Evolutionary conservation across 2,329 filamentous ascomycete genomes (phyloP), one percentile per base, ranked within the genome.

Genomic region (Sarocladiaceae sp.): DNA sequence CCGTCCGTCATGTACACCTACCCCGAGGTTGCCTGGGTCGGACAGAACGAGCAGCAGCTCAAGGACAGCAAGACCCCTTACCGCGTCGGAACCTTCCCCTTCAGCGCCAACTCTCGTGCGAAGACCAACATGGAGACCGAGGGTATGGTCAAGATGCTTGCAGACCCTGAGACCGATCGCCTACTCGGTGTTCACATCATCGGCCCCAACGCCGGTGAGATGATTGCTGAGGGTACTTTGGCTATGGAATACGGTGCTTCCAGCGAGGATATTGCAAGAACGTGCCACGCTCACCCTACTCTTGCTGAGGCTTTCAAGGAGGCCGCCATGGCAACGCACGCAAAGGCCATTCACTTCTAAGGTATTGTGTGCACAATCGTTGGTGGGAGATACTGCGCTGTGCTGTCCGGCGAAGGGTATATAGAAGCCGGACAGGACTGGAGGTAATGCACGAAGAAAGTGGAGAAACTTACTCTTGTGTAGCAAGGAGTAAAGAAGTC

Each of bases 1-100:
- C 94, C 94, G 59, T 94, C 90, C 29, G 94, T 99, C 75, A 99
- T 99, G 94, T 99, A 99, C 83, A 97, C 94, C 11, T 87, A 97
- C 77, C 94, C 94, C 29, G 94, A 99, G 73, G 94, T 97, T 59
- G 91, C 94, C 31, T 99, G 94, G 94, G 94, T 99, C 44, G 94
- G 94, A 54, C 92, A 97, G 79, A 97, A 86, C 71, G 94, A 99
- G 79, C 88, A 93, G 68, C 94, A 99, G 62, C 80, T 99, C 59
- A 97, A 97, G 82, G 84, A 84, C 59, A 81, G 87, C 57, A 90
- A 90, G 58, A 83, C 96, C 65, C 90, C 94, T 67, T 99, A 97
- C 84, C 90, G 90, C 65, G 78, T 92, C 66, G 94, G 94, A 70
- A 87, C 82, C 49, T 99, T 99, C 84, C 94, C 94, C 62, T 99